These are phyloP conservation scores for Serendipita sp. DNA, from an alignment of 768 basidiomycete genomes.

Conservation along the genomic window DNA sequence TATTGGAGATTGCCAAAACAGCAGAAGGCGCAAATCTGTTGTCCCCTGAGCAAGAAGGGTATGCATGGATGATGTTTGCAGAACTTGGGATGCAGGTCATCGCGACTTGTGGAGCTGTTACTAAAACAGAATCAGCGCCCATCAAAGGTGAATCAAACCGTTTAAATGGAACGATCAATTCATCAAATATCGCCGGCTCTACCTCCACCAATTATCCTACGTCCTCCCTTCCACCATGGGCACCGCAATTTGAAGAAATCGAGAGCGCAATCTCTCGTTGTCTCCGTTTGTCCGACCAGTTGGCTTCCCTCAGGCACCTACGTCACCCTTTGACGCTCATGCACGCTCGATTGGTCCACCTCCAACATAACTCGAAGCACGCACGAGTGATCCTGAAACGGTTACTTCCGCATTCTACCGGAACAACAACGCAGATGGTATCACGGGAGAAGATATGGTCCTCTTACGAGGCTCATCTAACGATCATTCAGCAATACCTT, in stretches of 20 bases:
- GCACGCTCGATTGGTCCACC: constrained; percentile 43
- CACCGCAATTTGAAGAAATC: not conserved
- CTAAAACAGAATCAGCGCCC: not conserved
- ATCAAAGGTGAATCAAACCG: not conserved
- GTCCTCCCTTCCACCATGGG: not conserved
- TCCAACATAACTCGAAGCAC: constrained; percentile 37
- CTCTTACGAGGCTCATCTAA: constrained; percentile 37
- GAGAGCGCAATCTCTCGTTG: not conserved
- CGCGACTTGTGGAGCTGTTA: not conserved
- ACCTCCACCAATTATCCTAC: constrained; percentile 4
- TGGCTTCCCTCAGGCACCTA: constrained; percentile 47
- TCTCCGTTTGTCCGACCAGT: constrained; percentile 23
- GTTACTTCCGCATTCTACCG: constrained; percentile 30
- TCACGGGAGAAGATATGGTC: not conserved
- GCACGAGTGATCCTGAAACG: constrained; percentile 44
- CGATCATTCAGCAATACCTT: constrained; percentile 34
- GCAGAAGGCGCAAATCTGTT: constrained; percentile 17
- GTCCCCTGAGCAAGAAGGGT: constrained; percentile 45
- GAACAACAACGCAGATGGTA: constrained; percentile 5
- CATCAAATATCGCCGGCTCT: not conserved
- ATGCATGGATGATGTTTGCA: constrained; percentile 52
- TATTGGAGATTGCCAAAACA: constrained; percentile 29
- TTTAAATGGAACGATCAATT: not conserved
- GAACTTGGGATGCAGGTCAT: constrained; percentile 50
- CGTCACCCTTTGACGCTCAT: constrained; percentile 43